phyloP scores from a whole-genome alignment of 2,329 filamentous ascomycete genomes.

The Coniella lustricola region DNA sequence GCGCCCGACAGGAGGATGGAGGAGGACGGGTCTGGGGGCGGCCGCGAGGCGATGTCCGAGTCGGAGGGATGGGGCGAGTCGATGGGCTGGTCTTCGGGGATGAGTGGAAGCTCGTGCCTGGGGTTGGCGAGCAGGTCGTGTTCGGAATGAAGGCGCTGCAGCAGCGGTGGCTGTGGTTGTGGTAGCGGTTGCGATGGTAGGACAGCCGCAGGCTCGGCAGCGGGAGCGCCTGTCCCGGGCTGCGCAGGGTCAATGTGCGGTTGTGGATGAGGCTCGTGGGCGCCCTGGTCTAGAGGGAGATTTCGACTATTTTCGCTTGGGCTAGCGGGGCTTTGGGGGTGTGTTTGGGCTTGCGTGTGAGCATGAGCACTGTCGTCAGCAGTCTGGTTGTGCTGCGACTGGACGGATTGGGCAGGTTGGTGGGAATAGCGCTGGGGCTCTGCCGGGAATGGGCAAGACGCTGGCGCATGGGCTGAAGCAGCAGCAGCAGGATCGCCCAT shows the following conservation, averaged over 20 bases:
- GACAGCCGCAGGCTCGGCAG: no score
- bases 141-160: not conserved
- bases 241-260: no score
- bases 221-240: no score
- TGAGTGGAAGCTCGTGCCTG: conserved; percentile 14
- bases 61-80: conserved; percentile 4
- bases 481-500: not conserved
- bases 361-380: no score
- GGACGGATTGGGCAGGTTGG: not conserved
- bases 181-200: not conserved
- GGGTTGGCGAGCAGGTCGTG: conserved; percentile 8
- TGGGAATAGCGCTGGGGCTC: not conserved
- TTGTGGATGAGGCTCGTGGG: not conserved
- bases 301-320: no score
- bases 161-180: not conserved
- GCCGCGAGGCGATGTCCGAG: conserved; percentile 4
- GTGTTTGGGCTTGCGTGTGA: no score
- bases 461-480: not conserved
- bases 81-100: conserved; percentile 14
- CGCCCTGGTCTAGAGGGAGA: no score
- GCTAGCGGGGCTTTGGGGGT: not conserved
- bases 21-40: not conserved
- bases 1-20: not conserved
- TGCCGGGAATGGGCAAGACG: not conserved
- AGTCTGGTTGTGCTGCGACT: not conserved